Evolutionary conservation across 306 rosid species (phyloP).

Genomic region (Neltuma alba): DNA sequence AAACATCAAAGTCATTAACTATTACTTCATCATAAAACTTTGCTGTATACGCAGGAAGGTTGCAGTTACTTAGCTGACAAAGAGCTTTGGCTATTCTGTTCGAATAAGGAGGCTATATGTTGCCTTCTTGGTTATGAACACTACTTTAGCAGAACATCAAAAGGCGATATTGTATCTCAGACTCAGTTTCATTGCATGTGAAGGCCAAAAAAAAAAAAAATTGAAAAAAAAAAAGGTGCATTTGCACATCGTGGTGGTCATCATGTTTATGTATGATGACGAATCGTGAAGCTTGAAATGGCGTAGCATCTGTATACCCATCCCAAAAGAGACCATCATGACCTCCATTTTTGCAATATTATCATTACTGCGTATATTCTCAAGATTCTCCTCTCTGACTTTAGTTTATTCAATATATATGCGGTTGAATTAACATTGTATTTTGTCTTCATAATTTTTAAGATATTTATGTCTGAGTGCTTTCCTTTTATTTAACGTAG

Average conservation of each 20-base stretch:
- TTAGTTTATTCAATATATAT: neutral
- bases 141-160: neutral
- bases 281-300: neutral
- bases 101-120: neutral
- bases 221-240: neutral
- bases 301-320: neutral
- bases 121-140: neutral
- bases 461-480: no score
- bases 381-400: neutral
- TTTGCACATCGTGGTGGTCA: neutral
- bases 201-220: neutral
- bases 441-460: neutral
- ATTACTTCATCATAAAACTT: neutral
- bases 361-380: neutral
- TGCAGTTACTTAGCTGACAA: neutral
- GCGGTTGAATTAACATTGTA: neutral
- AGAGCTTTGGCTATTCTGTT: neutral
- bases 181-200: constrained; percentile 6
- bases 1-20: neutral
- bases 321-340: neutral
- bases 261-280: constrained; percentile 2
- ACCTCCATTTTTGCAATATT: neutral
- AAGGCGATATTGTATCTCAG: neutral
- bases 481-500: neutral
- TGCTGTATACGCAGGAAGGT: neutral